Evolutionary conservation across 1,139 yeast genomes (phyloP).

Genomic region (Yamadazyma mexicana): DNA sequence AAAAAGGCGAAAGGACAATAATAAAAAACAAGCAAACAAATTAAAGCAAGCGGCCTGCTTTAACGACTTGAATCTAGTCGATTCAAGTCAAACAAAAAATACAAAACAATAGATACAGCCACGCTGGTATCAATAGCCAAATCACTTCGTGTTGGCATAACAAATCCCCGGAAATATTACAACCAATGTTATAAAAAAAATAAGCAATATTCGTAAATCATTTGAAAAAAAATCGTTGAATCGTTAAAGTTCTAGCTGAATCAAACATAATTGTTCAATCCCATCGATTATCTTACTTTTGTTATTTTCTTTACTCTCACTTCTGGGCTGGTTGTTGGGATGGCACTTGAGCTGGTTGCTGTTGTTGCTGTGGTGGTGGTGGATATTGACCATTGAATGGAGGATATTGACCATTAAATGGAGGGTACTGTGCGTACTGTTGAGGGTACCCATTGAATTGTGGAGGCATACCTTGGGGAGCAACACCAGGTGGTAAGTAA

Average conservation of each 20-base stretch:
- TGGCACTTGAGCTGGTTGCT: constrained; percentile 8
- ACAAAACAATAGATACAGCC: constrained; percentile 5
- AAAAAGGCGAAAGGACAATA: constrained; percentile 4
- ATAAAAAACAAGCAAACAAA: constrained; percentile 1
- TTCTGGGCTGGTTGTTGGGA: constrained; percentile 13
- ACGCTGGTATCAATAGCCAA: too few relatives aligned
- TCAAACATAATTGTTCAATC: not conserved
- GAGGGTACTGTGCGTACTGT: constrained; percentile 8
- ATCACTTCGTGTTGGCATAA: too few relatives aligned
- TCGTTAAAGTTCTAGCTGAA: constrained; percentile 8
- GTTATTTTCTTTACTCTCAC: constrained; percentile 10
- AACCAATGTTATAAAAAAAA: constrained; percentile 5
- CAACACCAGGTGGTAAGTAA: constrained; percentile 16
- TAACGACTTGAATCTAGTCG: too few relatives aligned
- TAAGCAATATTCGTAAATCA: constrained; percentile 10
- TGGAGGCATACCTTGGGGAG: constrained; percentile 15
- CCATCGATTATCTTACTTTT: not conserved
- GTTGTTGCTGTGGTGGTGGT: constrained; percentile 9
- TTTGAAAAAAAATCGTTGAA: constrained; percentile 10
- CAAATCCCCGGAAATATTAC: constrained; percentile 1
- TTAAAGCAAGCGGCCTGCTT: not conserved
- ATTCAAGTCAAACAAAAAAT: not conserved
- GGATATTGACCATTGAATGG: constrained; percentile 29
- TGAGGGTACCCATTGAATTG: constrained; percentile 18
- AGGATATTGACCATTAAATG: constrained; percentile 19